Evolutionary conservation across 2,329 filamentous ascomycete species (phyloP), one percentile per base, ranked within the genome.

Genomic region (Byssochlamys sp.): DNA sequence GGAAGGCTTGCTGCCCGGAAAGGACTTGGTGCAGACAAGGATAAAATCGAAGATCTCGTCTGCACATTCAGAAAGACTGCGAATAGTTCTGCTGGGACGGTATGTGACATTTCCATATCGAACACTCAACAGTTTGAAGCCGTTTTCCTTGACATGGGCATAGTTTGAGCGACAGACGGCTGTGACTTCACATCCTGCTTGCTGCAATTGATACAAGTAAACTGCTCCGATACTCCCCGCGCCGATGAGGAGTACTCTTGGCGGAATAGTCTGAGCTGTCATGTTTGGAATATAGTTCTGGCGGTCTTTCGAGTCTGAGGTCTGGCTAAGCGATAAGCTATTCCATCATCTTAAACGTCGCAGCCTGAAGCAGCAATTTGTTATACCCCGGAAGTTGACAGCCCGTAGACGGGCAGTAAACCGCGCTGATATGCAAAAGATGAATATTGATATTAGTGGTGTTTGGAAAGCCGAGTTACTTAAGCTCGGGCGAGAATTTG

Each of bases 1-100:
- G 2, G 72, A 65, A 12, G 71, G 71, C 2, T 65, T 66, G 4
- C 65, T 67, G 7, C 66, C 71, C 1, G 76, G 76, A 27, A 79
- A 71, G 12, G 73, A 76, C 69, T 81, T 81, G 57, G 71, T 74
- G 29, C 69, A 73, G 39, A 80, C 72, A 10, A 81, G 57, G n/a
- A 81, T 63, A 62, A 75, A 80, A 65, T 81, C 78, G 62, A 73
- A 80, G 1, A 68, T 64, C 14, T 56, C 33, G 11, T 2, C 33
- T 39, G 33, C 33, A n/a, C 33, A 39, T 39, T 39, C 33, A 12
- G 33, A 39, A 1, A 66, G 55, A 28, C 48, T 62, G 28, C 60
- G 60, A 7, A 65, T 60, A 3, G 66, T 57, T 29, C 61, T 58
- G 31, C 58, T 57, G 5, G 67, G 67, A 2, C 58, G 61, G 53